Percentiles rank a stretch among this genome's conserved stretches.
Conservation (phyloP, 2,329 filamentous ascomycete species). For the Beauveria australis region DNA sequence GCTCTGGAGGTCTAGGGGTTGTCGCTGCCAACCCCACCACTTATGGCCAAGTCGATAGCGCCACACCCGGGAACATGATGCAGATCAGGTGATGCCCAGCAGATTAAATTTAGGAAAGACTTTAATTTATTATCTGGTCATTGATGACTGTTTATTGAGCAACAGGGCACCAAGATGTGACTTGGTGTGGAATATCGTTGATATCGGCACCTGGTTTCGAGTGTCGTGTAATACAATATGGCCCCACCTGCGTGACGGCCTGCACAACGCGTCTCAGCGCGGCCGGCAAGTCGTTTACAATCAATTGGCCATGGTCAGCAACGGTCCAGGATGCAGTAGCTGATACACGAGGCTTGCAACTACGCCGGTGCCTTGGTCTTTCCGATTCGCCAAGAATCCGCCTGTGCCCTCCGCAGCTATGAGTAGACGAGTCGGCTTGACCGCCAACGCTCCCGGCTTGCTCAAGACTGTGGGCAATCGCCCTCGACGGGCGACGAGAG, state of each 20-base stretch:
- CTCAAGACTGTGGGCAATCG: slow-evolving; percentile 13
- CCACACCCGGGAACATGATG: no score
- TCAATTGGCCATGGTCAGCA: not conserved
- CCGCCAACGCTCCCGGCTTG: slow-evolving; percentile 13
- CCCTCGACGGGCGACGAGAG: slow-evolving; percentile 13
- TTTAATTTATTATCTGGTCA: no score
- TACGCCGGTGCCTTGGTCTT: not conserved
- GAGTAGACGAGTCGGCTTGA: slow-evolving; percentile 17
- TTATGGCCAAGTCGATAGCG: not conserved
- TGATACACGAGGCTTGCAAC: not conserved
- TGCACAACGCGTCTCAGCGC: not conserved
- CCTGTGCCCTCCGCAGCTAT: not conserved
- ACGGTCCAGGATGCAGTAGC: not conserved
- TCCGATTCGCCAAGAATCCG: not conserved
- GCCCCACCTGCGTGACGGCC: not conserved
- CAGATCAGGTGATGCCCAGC: not conserved
- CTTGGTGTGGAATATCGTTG: no score
- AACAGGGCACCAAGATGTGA: no score
- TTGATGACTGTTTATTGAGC: no score
- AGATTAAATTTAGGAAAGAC: no score
- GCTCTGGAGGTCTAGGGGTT: slow-evolving; percentile 2
- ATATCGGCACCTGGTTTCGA: not conserved
- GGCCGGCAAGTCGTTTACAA: not conserved
- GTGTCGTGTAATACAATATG: not conserved
- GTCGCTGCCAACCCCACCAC: slow-evolving; percentile 4